These are phyloP conservation scores for Stereocaulon alpinum DNA, from an alignment of 495 filamentous ascomycete species.

Conservation along the genomic window DNA sequence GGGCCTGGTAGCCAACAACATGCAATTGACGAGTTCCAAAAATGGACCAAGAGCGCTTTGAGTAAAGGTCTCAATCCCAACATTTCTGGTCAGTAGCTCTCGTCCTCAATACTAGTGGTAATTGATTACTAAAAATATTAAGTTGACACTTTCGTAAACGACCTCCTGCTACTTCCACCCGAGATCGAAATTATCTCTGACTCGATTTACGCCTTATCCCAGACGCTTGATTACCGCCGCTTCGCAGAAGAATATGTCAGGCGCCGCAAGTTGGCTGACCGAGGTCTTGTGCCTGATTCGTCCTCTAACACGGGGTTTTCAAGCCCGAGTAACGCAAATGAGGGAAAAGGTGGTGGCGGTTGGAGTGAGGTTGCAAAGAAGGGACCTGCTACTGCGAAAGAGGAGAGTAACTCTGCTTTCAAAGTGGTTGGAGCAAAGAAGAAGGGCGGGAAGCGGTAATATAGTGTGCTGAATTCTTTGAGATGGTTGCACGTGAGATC, in stretches of 20 bases:
- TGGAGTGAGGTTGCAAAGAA: constrained; percentile 99
- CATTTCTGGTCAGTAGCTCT: constrained; percentile 43
- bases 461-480: too few relatives aligned
- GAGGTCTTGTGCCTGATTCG: constrained; percentile 60
- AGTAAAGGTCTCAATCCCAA: constrained; percentile 47
- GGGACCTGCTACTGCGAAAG: constrained; percentile 44
- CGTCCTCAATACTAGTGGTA: neutral
- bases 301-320: constrained; percentile 35
- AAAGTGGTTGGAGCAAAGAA: constrained; percentile 87
- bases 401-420: constrained; percentile 55
- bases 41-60: constrained; percentile 75
- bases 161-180: constrained; percentile 61
- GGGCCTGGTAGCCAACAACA: constrained; percentile 41
- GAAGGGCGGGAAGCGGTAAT: constrained; percentile 65
- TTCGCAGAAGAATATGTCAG: constrained; percentile 92
- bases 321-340: constrained; percentile 29
- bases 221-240: constrained; percentile 79
- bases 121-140: constrained; percentile 24
- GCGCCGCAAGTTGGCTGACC: constrained; percentile 83
- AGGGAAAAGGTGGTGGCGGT: constrained; percentile 49
- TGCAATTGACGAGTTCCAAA: constrained; percentile 78
- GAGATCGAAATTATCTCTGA: constrained; percentile 78
- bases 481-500: too few relatives aligned
- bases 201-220: constrained; percentile 72
- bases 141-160: constrained; percentile 76